phyloP scores from a whole-genome alignment of 768 basidiomycete genomes.

The Clitopilus passeckerianus region DNA sequence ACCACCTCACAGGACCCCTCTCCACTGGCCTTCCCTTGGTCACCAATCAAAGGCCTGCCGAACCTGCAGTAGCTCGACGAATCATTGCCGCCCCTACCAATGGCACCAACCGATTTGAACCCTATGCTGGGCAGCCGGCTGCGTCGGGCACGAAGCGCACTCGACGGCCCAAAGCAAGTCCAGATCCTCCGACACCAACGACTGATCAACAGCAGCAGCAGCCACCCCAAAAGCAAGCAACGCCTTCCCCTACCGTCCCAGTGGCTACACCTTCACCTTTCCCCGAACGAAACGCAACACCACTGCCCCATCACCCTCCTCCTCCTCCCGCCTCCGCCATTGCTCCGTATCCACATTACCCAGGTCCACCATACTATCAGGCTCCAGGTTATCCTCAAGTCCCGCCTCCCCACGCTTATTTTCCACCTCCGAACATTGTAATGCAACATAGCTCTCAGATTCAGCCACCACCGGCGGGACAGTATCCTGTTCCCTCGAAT shows the following conservation, averaged over 20 bases:
- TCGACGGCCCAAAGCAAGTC: conserved; percentile 10
- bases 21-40: conserved; percentile 46
- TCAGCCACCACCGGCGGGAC: not conserved
- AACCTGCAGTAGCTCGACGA: conserved; percentile 20
- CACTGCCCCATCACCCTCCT: not conserved
- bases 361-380: not conserved
- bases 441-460: not conserved
- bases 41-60: conserved; percentile 33
- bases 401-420: not conserved
- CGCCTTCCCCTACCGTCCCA: not conserved
- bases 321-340: not conserved
- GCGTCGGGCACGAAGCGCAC: conserved; percentile 6
- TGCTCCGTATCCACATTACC: not conserved
- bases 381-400: not conserved
- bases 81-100: conserved; percentile 2
- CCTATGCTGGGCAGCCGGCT: conserved; percentile 5
- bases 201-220: not conserved
- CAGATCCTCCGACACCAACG: not conserved
- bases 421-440: not conserved
- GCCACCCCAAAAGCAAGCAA: not conserved
- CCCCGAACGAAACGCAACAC: not conserved
- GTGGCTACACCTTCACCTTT: not conserved
- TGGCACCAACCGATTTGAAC: conserved; percentile 11
- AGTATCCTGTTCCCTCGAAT: not conserved
- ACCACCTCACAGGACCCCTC: conserved; percentile 33